phyloP scores from a whole-genome alignment of 768 basidiomycete genomes.

The Collybiopsis luxurians region DNA sequence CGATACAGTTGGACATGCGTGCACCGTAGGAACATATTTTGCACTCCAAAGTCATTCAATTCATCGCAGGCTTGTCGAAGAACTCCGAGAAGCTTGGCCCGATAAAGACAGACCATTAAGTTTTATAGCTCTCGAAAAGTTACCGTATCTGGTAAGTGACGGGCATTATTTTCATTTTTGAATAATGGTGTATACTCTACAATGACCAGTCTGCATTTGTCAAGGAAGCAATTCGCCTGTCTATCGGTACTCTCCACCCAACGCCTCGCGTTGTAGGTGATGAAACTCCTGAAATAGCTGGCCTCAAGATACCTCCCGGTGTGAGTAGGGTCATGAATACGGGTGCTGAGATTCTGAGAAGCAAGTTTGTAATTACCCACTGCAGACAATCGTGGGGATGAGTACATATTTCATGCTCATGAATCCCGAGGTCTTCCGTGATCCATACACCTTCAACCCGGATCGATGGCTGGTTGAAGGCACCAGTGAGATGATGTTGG shows the following conservation, averaged over 20 bases:
- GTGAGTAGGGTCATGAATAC: too few relatives aligned
- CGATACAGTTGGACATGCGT: constrained; percentile 36
- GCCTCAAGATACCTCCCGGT: too few relatives aligned
- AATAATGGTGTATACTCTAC: constrained; percentile 12
- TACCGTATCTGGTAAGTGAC: constrained; percentile 39
- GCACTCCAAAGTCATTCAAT: constrained; percentile 29
- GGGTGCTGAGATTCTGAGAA: background rate
- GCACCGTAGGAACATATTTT: constrained; percentile 34
- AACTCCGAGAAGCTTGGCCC: constrained; percentile 34
- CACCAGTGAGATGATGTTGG: too few relatives aligned
- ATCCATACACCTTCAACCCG: too few relatives aligned
- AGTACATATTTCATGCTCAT: too few relatives aligned
- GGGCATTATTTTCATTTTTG: background rate
- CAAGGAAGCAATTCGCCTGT: too few relatives aligned
- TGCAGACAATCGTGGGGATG: constrained; percentile 41
- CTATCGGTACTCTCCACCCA: constrained; percentile 34
- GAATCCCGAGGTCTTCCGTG: too few relatives aligned
- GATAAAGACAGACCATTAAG: constrained; percentile 22
- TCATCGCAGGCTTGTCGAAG: constrained; percentile 24
- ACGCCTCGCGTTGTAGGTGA: constrained; percentile 38
- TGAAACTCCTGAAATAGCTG: constrained; percentile 31
- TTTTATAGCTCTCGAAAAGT: constrained; percentile 30
- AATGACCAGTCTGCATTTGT: constrained; percentile 46
- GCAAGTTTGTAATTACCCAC: background rate
- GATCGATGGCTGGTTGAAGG: too few relatives aligned